Evolutionary conservation across 768 basidiomycete species (phyloP).

Genomic region (Xerocomellus chrysenteron): DNA sequence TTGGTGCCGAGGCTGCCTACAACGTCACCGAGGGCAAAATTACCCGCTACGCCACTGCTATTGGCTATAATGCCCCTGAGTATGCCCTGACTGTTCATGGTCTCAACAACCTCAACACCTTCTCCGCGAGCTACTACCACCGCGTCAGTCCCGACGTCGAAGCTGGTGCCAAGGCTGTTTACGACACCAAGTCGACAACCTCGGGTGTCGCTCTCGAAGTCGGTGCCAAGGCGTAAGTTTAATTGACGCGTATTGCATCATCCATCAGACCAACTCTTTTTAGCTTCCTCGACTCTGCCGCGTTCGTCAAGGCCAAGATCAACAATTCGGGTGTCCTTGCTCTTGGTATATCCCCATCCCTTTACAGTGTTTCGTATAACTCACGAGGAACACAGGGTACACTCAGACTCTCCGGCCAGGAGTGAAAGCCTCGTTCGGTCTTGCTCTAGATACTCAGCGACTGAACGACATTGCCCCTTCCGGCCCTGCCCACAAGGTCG

Average conservation of each 20-base stretch:
- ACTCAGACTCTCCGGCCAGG: slow-evolving; percentile 93
- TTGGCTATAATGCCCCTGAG: slow-evolving; percentile 95
- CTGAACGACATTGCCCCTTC: slow-evolving; percentile 67
- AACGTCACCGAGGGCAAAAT: slow-evolving; percentile 93
- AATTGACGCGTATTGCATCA: not conserved
- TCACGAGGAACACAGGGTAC: slow-evolving; percentile 53
- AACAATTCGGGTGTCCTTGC: slow-evolving; percentile 93
- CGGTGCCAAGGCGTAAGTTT: slow-evolving; percentile 86
- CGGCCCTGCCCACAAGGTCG: slow-evolving; percentile 82
- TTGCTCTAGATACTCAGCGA: slow-evolving; percentile 92
- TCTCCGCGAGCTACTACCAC: slow-evolving; percentile 98
- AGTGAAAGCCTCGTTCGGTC: slow-evolving; percentile 89
- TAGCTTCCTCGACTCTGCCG: slow-evolving; percentile 81
- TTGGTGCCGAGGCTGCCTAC: slow-evolving; percentile 95
- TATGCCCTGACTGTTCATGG: slow-evolving; percentile 94
- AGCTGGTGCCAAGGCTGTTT: slow-evolving; percentile 95
- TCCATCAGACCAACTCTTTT: not conserved
- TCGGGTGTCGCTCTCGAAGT: slow-evolving; percentile 90
- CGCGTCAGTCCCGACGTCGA: slow-evolving; percentile 88
- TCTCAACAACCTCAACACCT: slow-evolving; percentile 90
- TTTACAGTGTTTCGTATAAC: not conserved
- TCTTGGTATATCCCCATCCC: slow-evolving; percentile 52
- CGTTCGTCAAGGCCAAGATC: slow-evolving; percentile 98
- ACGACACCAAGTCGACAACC: slow-evolving; percentile 88
- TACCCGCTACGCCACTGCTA: slow-evolving; percentile 86